Evolutionary conservation across 345 rosid genomes (phyloP).

Genomic region (Physaria fendleri): DNA sequence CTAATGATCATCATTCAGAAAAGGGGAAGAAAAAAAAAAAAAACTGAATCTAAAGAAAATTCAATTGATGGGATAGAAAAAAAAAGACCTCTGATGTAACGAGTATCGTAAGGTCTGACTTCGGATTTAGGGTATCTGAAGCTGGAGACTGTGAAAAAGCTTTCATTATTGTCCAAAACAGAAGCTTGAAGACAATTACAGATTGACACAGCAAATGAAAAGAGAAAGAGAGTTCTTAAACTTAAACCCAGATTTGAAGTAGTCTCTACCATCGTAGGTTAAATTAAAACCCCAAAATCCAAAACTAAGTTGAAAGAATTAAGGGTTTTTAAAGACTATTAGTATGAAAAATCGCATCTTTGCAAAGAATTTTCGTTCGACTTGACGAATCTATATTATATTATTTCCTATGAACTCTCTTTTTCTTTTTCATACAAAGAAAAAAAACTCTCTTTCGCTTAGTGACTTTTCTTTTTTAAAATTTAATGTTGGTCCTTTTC

Average conservation of each 20-base stretch:
- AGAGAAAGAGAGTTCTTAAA: constrained; percentile 1
- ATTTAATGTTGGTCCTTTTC: not conserved
- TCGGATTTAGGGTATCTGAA: constrained; percentile 57
- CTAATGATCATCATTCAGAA: not conserved
- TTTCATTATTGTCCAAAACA: constrained; percentile 8
- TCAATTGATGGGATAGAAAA: not conserved
- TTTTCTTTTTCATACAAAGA: too few species aligned
- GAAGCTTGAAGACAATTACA: constrained; percentile 14
- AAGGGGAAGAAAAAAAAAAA: not conserved
- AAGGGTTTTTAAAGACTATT: constrained; percentile 18
- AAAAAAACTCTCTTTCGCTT: too few species aligned
- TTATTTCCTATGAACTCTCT: too few species aligned
- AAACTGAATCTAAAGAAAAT: not conserved
- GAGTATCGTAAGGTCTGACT: constrained; percentile 55
- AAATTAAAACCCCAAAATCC: too few species aligned
- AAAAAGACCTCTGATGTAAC: constrained; percentile 62
- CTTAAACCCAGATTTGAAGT: constrained; percentile 1
- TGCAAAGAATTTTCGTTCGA: too few species aligned
- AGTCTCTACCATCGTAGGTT: constrained; percentile 15
- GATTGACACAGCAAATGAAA: not conserved
- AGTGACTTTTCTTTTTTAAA: constrained; percentile 6
- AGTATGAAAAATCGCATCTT: constrained; percentile 1
- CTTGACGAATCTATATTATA: too few species aligned
- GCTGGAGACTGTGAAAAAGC: constrained; percentile 51
- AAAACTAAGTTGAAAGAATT: not conserved